phyloP scores from a whole-genome alignment of 73 alveolate genomes.

The Paramecium caudatum region DNA sequence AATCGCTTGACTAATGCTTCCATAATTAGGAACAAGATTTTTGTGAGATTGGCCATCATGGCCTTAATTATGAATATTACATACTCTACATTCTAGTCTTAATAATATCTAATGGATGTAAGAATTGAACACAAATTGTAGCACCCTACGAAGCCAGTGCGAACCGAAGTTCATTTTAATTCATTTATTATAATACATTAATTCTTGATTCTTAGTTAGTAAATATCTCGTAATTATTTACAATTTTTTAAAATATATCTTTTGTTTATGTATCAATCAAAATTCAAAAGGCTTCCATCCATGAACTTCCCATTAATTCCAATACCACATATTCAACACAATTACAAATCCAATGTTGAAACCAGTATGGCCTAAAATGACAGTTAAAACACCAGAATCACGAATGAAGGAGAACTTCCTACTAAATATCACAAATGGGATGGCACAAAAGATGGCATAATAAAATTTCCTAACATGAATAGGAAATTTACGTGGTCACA shows the following conservation, averaged over 20 bases:
- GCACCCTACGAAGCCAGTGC: conserved; percentile 11
- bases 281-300: conserved; percentile 30
- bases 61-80: neutral
- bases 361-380: conserved; percentile 16
- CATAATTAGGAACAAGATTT: conserved; percentile 63
- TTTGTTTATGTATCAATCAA: neutral
- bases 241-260: neutral
- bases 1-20: conserved; percentile 3
- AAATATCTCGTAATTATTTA: neutral
- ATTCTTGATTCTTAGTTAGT: too few relatives aligned
- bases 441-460: conserved; percentile 48
- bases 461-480: neutral
- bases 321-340: conserved; percentile 38
- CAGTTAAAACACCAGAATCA: conserved; percentile 6
- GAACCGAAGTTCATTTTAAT: conserved; percentile 32
- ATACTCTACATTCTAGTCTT: conserved; percentile 62
- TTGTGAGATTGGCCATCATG: conserved; percentile 18
- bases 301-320: conserved; percentile 59
- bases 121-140: conserved; percentile 44
- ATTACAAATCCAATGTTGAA: conserved; percentile 40
- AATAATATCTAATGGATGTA: conserved; percentile 37
- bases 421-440: conserved; percentile 62
- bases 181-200: too few relatives aligned
- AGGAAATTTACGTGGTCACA: neutral
- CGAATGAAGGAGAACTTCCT: conserved; percentile 37